Base-by-base conservation (phyloP, 1,284 basidiomycete genomes). In the Entoloma clypeatum region DNA sequence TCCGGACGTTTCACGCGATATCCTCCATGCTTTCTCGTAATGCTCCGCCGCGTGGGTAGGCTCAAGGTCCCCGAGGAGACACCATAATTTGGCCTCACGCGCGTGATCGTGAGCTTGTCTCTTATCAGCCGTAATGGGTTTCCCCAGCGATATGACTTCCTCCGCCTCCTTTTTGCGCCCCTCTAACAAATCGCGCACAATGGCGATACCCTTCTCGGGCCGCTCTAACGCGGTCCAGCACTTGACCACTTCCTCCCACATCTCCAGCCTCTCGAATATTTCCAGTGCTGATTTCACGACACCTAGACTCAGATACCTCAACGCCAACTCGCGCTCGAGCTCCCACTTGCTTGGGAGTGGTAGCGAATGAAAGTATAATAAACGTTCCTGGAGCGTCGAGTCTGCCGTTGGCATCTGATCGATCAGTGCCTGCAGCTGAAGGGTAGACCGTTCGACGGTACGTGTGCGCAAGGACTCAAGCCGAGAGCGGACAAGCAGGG, bases 201-300 rank as follows among this genome's bases (percentile, higher is more conserved):
- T 79, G 1, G 69, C 60, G 46, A 91, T 73, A 1, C 83, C 94
- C 56, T 80, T 81, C 43, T 87, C 86, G 8, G 76, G 77, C 44
- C 77, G 70, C 51, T 94, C 93, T 64, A 94, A 74, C 18, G 80
- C 71, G 48, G 84, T 80, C 69, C 85, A 86, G 61, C 93, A 96
- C 47, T 77, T 74, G 18, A 92, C 90, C 6, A 87, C 92, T 49
- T 96, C 89, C 65, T 95, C 93, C 92, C 92, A 97, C 91, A 96
- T 92, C 66, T 97, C 92, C 43, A 95, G 69, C 31, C 88, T 75
- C 61, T 91, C 86, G 59, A 92, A 97, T 44, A 96, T 92, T 60
- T 89, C 92, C 36, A 96, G 68, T 0, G 93, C 92, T 3, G 87
- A 91, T 52, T 83, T 82, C 43, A 87, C 72, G 42, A 94, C 90